These are phyloP conservation scores for Noccaea caerulescens DNA, from an alignment of 345 rosid species.

Conservation along the genomic window DNA sequence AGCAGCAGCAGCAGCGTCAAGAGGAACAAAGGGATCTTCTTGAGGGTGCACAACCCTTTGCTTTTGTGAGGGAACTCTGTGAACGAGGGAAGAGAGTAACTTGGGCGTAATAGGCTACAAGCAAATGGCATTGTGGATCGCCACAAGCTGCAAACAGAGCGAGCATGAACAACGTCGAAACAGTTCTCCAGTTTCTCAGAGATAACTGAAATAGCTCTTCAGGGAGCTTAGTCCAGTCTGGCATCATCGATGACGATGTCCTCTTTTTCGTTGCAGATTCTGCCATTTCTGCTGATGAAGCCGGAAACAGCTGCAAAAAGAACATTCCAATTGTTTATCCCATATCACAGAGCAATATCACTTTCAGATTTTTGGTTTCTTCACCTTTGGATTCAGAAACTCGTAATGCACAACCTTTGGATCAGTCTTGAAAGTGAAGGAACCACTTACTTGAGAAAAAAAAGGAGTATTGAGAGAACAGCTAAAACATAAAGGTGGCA, in stretches of 20 bases:
- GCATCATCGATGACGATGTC: not conserved
- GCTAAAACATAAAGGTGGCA: not conserved
- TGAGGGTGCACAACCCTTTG: not conserved
- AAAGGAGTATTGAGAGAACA: too few species aligned
- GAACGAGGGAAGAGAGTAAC: not conserved
- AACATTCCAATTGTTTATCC: too few species aligned
- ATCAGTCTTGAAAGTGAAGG: too few species aligned
- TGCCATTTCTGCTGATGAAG: not conserved
- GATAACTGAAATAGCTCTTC: not conserved
- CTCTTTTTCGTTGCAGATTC: too few species aligned
- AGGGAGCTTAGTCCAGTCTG: conserved; percentile 11
- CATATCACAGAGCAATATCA: too few species aligned
- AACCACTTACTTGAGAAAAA: too few species aligned
- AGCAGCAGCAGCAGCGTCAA: not conserved
- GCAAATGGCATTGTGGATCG: not conserved
- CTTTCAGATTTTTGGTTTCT: too few species aligned
- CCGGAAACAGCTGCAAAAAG: too few species aligned
- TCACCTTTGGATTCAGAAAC: too few species aligned
- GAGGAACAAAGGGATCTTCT: conserved; percentile 8
- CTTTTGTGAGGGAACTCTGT: not conserved
- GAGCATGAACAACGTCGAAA: conserved; percentile 19
- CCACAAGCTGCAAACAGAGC: conserved; percentile 9
- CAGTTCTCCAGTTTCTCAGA: not conserved
- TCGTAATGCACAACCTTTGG: too few species aligned
- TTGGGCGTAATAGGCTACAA: not conserved